Conservation (phyloP, 345 rosid genomes). For the Abelmoschus esculentus region DNA sequence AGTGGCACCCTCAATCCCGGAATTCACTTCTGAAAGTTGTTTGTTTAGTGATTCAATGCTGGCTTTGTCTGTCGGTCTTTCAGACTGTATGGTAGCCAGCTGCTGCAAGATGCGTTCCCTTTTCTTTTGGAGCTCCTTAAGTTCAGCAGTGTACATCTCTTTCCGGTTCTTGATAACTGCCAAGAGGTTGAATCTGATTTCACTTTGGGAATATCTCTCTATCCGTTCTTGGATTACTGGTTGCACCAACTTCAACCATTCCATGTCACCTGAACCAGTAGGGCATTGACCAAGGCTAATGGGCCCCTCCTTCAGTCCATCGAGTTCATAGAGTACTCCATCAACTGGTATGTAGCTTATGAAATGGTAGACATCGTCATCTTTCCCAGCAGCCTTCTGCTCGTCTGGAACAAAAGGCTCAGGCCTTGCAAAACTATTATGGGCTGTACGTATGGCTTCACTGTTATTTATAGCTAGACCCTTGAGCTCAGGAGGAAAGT, state of each 20-base stretch:
- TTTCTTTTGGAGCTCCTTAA: slow-evolving; percentile 81
- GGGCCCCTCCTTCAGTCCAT: slow-evolving; percentile 95
- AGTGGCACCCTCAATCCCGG: slow-evolving; percentile 65
- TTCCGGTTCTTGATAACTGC: slow-evolving; percentile 86
- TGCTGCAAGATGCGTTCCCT: slow-evolving; percentile 78
- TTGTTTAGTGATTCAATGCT: slow-evolving; percentile 43
- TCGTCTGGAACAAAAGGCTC: slow-evolving; percentile 93
- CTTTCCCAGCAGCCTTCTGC: slow-evolving; percentile 82
- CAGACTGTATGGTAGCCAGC: slow-evolving; percentile 42
- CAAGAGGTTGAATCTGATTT: slow-evolving; percentile 94
- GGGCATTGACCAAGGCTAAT: slow-evolving; percentile 81
- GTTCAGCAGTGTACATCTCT: slow-evolving; percentile 73
- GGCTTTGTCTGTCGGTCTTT: slow-evolving; percentile 43
- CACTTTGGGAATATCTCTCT: slow-evolving; percentile 81
- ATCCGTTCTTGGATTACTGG: slow-evolving; percentile 96
- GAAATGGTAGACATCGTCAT: slow-evolving; percentile 95
- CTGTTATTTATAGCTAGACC: slow-evolving; percentile 97
- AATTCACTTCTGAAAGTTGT: slow-evolving; percentile 63
- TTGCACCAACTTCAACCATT: slow-evolving; percentile 85
- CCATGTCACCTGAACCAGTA: slow-evolving; percentile 49
- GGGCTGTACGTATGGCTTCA: slow-evolving; percentile 82
- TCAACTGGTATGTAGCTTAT: slow-evolving; percentile 89
- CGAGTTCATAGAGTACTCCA: slow-evolving; percentile 90
- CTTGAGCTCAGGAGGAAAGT: slow-evolving; percentile 88
- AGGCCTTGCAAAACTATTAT: slow-evolving; percentile 96